Percentiles rank a stretch among this genome's conserved stretches.
Conservation (phyloP, 768 basidiomycete genomes). For the Phanerodontia chrysosporium region DNA sequence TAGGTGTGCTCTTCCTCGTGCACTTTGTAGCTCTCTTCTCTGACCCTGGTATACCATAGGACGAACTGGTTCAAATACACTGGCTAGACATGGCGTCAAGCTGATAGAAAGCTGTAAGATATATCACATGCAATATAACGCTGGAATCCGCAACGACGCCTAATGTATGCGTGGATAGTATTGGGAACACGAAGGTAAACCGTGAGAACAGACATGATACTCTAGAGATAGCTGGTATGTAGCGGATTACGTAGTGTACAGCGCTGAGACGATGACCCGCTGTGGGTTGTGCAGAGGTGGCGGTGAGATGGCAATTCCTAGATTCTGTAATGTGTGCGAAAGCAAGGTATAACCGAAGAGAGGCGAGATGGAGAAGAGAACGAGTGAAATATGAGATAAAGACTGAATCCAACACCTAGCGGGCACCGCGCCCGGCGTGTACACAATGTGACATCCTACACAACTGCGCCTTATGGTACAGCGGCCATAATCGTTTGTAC, state of each 20-base stretch:
- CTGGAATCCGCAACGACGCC: neutral
- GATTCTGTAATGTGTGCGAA: neutral
- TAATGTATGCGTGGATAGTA: neutral
- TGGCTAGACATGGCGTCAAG: slow-evolving; percentile 31
- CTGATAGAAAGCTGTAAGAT: neutral
- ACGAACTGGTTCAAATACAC: slow-evolving; percentile 46
- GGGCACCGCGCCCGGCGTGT: neutral
- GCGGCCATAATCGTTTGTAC: slow-evolving; percentile 82
- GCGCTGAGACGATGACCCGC: neutral
- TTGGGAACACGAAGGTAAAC: neutral
- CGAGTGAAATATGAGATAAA: slow-evolving; percentile 1
- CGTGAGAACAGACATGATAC: neutral
- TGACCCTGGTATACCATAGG: neutral
- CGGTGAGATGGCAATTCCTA: slow-evolving; percentile 3
- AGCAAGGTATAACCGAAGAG: neutral
- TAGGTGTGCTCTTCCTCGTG: slow-evolving; percentile 30
- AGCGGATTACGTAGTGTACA: slow-evolving; percentile 6
- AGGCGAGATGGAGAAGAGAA: too few species aligned
- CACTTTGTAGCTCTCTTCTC: neutral
- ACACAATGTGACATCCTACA: neutral
- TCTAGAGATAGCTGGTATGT: slow-evolving; percentile 1
- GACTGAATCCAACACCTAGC: neutral
- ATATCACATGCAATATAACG: too few species aligned
- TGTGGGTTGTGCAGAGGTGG: neutral
- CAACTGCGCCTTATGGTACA: slow-evolving; percentile 28